A percentile compares a stretch with the other conserved stretches of the same genome.
phyloP scores from a whole-genome alignment of 768 basidiomycete species.

The Suillus alpinus region DNA sequence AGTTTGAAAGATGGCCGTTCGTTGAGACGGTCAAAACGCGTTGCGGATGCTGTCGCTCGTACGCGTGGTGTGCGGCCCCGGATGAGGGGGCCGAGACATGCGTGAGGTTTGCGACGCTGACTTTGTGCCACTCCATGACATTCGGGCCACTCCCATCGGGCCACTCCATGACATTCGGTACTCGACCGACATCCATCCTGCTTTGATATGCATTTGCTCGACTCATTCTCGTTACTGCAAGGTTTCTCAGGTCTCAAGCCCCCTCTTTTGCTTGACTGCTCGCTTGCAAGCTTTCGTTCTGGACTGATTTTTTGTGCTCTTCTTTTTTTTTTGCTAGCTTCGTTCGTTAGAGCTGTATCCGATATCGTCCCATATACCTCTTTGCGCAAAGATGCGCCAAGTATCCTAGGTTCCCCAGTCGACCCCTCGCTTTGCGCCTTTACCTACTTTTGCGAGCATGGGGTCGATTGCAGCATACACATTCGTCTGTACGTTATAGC shows the following conservation, averaged over 20 bases:
- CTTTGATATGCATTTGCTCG: background rate
- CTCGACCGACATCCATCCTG: background rate
- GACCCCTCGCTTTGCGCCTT: constrained; percentile 5
- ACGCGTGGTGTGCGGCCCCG: constrained; percentile 39
- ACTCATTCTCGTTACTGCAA: background rate
- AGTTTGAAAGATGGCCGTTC: constrained; percentile 6
- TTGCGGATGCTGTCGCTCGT: constrained; percentile 57
- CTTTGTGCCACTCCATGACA: too few relatives aligned
- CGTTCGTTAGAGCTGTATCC: constrained; percentile 4
- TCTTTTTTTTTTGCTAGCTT: constrained; percentile 7
- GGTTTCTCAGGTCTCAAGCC: background rate
- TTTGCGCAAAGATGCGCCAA: background rate
- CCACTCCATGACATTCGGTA: background rate
- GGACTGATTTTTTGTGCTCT: constrained; percentile 18
- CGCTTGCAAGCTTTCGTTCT: constrained; percentile 6
- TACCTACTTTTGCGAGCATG: constrained; percentile 6
- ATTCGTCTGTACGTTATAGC: constrained; percentile 3
- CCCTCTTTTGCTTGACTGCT: constrained; percentile 1
- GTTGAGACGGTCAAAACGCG: constrained; percentile 57
- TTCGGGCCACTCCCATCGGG: background rate
- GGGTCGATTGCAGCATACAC: constrained; percentile 7
- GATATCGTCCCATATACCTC: background rate
- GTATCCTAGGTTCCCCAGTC: background rate
- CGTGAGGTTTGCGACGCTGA: constrained; percentile 13
- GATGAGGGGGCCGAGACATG: constrained; percentile 24